Evolutionary conservation across 2,329 filamentous ascomycete genomes (phyloP).

Genomic region (Monosporascus ibericus): DNA sequence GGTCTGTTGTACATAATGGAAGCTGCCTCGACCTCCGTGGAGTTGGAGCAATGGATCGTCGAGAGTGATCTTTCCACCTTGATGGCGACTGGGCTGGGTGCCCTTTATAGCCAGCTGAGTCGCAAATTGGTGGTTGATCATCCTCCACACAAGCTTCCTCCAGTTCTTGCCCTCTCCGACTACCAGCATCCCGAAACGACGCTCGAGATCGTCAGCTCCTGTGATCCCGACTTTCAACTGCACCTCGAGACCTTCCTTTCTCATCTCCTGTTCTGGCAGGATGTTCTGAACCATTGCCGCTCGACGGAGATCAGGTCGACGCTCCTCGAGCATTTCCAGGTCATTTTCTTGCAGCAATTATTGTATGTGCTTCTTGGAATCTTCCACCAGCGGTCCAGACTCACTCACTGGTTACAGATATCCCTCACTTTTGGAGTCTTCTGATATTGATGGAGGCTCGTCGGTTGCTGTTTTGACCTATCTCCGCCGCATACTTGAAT

Average conservation of each 20-base stretch:
- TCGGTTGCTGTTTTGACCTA: slow-evolving; percentile 95
- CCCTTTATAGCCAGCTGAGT: slow-evolving; percentile 59
- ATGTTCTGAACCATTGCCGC: slow-evolving; percentile 90
- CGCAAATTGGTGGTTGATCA: slow-evolving; percentile 79
- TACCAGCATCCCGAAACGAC: slow-evolving; percentile 68
- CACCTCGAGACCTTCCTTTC: slow-evolving; percentile 92
- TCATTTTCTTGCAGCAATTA: slow-evolving; percentile 91
- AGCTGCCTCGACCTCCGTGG: slow-evolving; percentile 74
- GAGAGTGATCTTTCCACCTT: slow-evolving; percentile 93
- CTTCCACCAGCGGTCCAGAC: slow-evolving; percentile 1
- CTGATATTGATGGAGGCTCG: slow-evolving; percentile 92
- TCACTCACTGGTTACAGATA: slow-evolving; percentile 51
- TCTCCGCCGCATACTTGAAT: slow-evolving; percentile 81
- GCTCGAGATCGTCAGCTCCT: slow-evolving; percentile 67
- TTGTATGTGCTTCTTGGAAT: slow-evolving; percentile 49
- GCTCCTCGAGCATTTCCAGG: slow-evolving; percentile 91
- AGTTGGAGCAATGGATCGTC: slow-evolving; percentile 91
- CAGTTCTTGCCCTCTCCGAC: slow-evolving; percentile 84
- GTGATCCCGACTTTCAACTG: slow-evolving; percentile 69
- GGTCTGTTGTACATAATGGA: slow-evolving; percentile 94
- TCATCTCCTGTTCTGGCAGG: slow-evolving; percentile 95
- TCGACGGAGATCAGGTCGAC: slow-evolving; percentile 90
- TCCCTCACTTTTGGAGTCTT: slow-evolving; percentile 91
- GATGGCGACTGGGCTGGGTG: slow-evolving; percentile 93
- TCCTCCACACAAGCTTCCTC: slow-evolving; percentile 67